These are phyloP conservation scores for Grosmannia penicillata DNA, from an alignment of 2,329 filamentous ascomycete species.

Conservation along the genomic window DNA sequence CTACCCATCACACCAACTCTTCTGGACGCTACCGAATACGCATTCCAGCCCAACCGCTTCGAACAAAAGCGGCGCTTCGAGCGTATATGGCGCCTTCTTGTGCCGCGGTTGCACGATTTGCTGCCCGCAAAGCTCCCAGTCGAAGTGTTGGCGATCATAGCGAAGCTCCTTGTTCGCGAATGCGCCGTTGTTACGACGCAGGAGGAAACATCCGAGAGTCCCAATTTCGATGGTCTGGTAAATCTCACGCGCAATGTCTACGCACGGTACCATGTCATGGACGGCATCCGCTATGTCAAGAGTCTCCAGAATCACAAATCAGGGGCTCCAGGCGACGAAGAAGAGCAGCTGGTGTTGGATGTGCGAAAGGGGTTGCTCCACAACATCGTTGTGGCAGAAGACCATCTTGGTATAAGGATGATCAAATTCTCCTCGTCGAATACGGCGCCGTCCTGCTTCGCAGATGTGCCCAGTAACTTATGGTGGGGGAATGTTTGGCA, in stretches of 20 bases:
- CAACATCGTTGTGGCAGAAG: neutral
- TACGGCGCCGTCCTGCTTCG: neutral
- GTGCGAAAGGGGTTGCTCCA: neutral
- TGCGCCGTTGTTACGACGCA: too few species aligned
- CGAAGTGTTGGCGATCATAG: too few species aligned
- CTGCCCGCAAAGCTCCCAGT: too few species aligned
- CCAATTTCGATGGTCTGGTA: neutral
- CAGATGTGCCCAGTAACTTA: neutral
- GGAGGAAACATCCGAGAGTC: neutral
- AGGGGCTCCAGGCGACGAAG: neutral
- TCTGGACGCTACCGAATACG: too few species aligned
- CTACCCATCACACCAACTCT: too few species aligned
- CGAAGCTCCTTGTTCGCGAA: too few species aligned
- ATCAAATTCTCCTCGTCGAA: neutral
- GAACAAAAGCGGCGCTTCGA: too few species aligned
- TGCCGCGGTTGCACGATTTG: too few species aligned
- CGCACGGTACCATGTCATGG: neutral
- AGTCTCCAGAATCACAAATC: neutral
- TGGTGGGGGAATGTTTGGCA: neutral
- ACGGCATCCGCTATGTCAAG: neutral
- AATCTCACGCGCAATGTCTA: neutral
- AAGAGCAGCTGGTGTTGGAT: neutral
- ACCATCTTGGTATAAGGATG: neutral
- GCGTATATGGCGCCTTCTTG: too few species aligned
- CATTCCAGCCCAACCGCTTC: too few species aligned